phyloP scores from a whole-genome alignment of 768 basidiomycete species.

The Amanita muscaria region DNA sequence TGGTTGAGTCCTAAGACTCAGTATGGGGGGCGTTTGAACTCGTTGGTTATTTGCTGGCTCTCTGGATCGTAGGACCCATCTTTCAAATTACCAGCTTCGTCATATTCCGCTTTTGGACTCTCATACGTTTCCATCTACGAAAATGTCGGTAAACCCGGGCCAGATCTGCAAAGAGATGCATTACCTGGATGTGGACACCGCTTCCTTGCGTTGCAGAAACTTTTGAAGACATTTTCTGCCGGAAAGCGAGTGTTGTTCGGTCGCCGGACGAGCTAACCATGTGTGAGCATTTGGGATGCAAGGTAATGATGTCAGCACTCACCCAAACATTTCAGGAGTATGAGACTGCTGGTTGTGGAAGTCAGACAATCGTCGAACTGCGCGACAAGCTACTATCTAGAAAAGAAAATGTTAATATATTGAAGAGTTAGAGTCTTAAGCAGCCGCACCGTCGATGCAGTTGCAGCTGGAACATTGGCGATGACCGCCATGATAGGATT shows the following conservation, averaged over 20 bases:
- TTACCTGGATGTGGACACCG: slow-evolving; percentile 57
- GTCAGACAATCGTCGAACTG: slow-evolving; percentile 57
- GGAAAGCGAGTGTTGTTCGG: slow-evolving; percentile 55
- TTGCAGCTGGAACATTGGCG: slow-evolving; percentile 64
- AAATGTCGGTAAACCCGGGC: too few species aligned
- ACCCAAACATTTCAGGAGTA: slow-evolving; percentile 48
- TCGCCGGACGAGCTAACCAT: slow-evolving; percentile 19
- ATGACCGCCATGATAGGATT: slow-evolving; percentile 71
- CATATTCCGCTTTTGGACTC: slow-evolving; percentile 42
- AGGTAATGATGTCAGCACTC: slow-evolving; percentile 18
- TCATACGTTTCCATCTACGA: slow-evolving; percentile 63
- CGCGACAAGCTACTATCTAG: slow-evolving; percentile 56
- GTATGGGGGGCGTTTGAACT: slow-evolving; percentile 55
- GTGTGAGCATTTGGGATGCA: not conserved
- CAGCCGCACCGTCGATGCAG: slow-evolving; percentile 50
- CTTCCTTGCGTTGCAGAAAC: slow-evolving; percentile 30
- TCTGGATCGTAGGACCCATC: slow-evolving; percentile 47
- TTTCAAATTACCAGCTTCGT: slow-evolving; percentile 44
- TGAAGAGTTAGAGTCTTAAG: not conserved
- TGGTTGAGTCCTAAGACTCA: slow-evolving; percentile 13
- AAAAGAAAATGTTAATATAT: not conserved
- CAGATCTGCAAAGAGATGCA: too few species aligned
- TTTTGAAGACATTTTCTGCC: slow-evolving; percentile 30
- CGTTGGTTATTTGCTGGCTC: slow-evolving; percentile 46
- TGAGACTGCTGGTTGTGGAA: slow-evolving; percentile 29